Evolutionary conservation across 1,139 yeast species (phyloP), one percentile per base, ranked within the genome.

Genomic region (Groenewaldozyma auringiensis): DNA sequence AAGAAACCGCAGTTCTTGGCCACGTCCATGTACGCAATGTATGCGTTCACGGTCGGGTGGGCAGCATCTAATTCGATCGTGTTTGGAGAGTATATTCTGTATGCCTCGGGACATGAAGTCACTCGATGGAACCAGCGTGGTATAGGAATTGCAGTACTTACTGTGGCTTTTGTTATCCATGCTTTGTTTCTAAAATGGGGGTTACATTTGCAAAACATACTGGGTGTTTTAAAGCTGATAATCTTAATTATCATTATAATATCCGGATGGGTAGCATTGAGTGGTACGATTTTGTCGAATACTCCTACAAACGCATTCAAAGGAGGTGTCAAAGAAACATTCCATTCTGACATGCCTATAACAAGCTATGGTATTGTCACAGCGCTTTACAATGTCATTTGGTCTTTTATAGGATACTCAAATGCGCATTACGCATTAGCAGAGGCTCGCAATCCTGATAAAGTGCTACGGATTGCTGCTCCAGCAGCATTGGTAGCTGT

Each of bases 381-480:
- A 57, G 85, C 92, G 6, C 71, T 83, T 47, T 83, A 83, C 67
- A 83, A 82, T 58, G 86, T 83, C 49, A 83, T 83, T 60, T 83
- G 89, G 89, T 81, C 89, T 1, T 83, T 78, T 57, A 58, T 62
- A 42, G 67, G 67, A 9, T 63, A 63, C 53, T 61, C 66, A 27
- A 84, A 85, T 60, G 92, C 83, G 49, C 83, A 84, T 65, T 84
- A 84, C 60, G 94, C 94, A 11, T 70, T 84, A 48, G 85, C 88
- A 55, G 95, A 84, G 65, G 80, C 81, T 46, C 81, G 78, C 63
- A 55, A 83, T 56, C 94, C 94, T 0, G 76, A 78, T 46, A 74
- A 76, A 50, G 81, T 84, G 16, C 70, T 84, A 50, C 81, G 76
- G 42, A 67, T 79, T 40, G 85, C 89, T 0, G 92, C 89, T 13